Percentiles rank a stretch among this genome's conserved stretches.
Conservation (phyloP, 2,329 filamentous ascomycete species). For the Coniella lustricola region DNA sequence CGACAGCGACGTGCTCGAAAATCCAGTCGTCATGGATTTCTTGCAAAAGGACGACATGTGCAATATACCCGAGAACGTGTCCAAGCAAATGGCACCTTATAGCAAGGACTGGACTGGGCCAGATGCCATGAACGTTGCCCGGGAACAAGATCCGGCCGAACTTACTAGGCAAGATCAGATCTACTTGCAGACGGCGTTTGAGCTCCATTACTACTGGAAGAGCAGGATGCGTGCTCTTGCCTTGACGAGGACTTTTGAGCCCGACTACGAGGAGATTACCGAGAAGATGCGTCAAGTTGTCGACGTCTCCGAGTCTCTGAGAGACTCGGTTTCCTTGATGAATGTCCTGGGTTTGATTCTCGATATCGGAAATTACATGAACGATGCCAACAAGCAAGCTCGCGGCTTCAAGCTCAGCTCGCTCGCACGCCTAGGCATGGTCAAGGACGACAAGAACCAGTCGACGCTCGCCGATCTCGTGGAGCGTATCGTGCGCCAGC, state of each 20-base stretch:
- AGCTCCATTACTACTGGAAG: slow-evolving; percentile 98
- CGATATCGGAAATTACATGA: slow-evolving; percentile 99
- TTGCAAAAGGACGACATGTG: slow-evolving; percentile 87
- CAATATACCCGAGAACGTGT: slow-evolving; percentile 82
- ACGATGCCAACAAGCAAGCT: slow-evolving; percentile 97
- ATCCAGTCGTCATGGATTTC: slow-evolving; percentile 92
- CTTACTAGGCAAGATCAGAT: slow-evolving; percentile 94
- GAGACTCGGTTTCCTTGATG: slow-evolving; percentile 89
- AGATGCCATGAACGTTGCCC: slow-evolving; percentile 66
- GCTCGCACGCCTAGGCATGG: slow-evolving; percentile 86
- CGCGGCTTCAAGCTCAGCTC: slow-evolving; percentile 97
- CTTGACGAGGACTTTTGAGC: slow-evolving; percentile 75
- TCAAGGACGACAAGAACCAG: slow-evolving; percentile 98
- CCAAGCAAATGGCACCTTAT: slow-evolving; percentile 90
- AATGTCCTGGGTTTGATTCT: slow-evolving; percentile 93
- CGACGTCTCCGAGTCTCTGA: slow-evolving; percentile 76
- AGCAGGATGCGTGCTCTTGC: slow-evolving; percentile 87
- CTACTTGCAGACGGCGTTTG: slow-evolving; percentile 86
- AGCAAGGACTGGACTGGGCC: slow-evolving; percentile 94
- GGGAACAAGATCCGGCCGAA: slow-evolving; percentile 81
- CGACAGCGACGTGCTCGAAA: slow-evolving; percentile 81
- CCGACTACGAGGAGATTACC: slow-evolving; percentile 87
- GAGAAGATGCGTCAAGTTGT: slow-evolving; percentile 82
- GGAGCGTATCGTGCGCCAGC: slow-evolving; percentile 90
- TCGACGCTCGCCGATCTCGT: slow-evolving; percentile 93